A percentile compares a stretch with the other conserved stretches of the same genome.
Evolutionary conservation across 2,329 filamentous ascomycete species (phyloP).

Genomic region (Lojkania enalia): DNA sequence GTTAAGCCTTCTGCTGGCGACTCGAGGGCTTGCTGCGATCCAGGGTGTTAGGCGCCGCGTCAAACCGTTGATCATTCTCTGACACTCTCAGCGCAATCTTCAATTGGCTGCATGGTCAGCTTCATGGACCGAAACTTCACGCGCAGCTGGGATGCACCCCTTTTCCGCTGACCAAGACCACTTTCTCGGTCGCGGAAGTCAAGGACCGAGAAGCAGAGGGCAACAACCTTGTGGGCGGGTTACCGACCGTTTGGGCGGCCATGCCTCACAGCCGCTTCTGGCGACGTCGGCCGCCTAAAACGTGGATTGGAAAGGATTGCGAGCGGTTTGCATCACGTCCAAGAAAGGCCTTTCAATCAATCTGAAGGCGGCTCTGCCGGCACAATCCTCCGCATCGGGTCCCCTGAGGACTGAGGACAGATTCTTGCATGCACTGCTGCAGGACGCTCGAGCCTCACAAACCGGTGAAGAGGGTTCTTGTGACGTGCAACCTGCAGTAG

Average conservation of each 20-base stretch:
- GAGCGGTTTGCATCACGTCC: conserved; percentile 9
- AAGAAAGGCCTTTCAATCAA: conserved; percentile 11
- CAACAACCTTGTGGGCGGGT: too few species aligned
- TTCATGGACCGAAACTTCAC: background rate
- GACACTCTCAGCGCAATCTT: background rate
- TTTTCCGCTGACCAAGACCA: conserved; percentile 11
- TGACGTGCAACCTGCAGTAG: conserved; percentile 19
- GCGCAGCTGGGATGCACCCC: conserved; percentile 6
- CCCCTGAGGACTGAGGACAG: conserved; percentile 1
- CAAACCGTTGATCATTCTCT: conserved; percentile 8
- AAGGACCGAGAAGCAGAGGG: too few species aligned
- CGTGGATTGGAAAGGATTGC: conserved; percentile 18
- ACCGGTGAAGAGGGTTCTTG: conserved; percentile 21
- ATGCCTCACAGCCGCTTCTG: conserved; percentile 13
- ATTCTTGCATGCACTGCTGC: background rate
- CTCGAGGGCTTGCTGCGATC: too few species aligned
- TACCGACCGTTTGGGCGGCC: conserved; percentile 22
- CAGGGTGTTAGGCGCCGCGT: conserved; percentile 10
- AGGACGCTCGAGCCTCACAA: conserved; percentile 21
- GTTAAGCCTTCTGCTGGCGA: too few species aligned
- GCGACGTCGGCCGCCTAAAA: conserved; percentile 10
- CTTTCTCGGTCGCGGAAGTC: conserved; percentile 21
- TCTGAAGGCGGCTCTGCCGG: conserved; percentile 27
- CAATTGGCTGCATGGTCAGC: conserved; percentile 7
- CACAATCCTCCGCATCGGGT: conserved; percentile 14